A percentile compares a stretch with the other conserved stretches of the same genome.
Conservation (phyloP, 1,139 yeast genomes). For the Nematodospora anomalae region DNA sequence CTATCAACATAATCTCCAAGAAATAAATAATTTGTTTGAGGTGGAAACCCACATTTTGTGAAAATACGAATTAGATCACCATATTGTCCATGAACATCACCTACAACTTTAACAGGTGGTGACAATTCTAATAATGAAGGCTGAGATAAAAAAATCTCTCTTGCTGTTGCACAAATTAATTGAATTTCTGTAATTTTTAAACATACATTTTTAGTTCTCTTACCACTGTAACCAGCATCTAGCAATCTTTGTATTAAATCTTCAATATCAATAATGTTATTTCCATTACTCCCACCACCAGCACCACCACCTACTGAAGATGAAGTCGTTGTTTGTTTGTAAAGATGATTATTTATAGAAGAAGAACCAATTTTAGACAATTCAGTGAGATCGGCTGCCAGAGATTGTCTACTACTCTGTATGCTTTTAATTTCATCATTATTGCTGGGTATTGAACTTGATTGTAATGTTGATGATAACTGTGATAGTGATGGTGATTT, state of each 20-base stretch:
- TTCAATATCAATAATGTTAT: conserved; percentile 68
- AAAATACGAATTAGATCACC: conserved; percentile 87
- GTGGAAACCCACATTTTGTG: conserved; percentile 98
- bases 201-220: conserved; percentile 85
- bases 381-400: conserved; percentile 13
- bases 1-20: conserved; percentile 97
- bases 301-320: conserved; percentile 14
- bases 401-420: conserved; percentile 13
- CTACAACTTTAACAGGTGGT: conserved; percentile 96
- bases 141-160: conserved; percentile 85
- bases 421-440: conserved; percentile 12
- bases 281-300: too few species aligned
- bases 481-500: conserved; percentile 9
- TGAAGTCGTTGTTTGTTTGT: conserved; percentile 14
- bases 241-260: conserved; percentile 83
- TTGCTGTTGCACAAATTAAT: conserved; percentile 77
- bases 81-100: conserved; percentile 97
- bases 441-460: conserved; percentile 2
- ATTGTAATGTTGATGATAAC: too few species aligned
- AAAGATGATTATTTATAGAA: conserved; percentile 10
- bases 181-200: conserved; percentile 86
- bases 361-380: conserved; percentile 9
- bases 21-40: conserved; percentile 87
- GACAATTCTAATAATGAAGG: conserved; percentile 86
- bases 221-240: conserved; percentile 95